These are phyloP conservation scores for Pterocarpus santalinus DNA, from an alignment of 306 rosid species.

Conservation along the genomic window DNA sequence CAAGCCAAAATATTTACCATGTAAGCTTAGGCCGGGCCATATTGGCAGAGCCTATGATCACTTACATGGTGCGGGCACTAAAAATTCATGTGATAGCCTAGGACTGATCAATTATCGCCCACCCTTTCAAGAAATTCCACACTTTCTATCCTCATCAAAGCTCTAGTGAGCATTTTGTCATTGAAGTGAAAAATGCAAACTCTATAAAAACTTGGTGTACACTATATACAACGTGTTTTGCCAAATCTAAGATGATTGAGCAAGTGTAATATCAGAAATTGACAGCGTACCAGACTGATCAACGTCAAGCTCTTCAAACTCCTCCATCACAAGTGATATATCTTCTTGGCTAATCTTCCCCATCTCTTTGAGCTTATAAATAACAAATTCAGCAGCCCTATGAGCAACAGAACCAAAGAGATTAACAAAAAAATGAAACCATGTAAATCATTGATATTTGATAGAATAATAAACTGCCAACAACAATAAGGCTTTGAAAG, in stretches of 20 bases:
- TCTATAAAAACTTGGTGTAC: constrained; percentile 1
- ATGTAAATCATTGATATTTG: background rate
- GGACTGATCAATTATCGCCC: background rate
- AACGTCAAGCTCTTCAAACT: constrained; percentile 87
- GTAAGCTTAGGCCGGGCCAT: too few relatives aligned
- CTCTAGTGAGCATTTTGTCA: background rate
- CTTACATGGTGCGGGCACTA: too few relatives aligned
- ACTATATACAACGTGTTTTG: background rate
- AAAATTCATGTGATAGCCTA: too few relatives aligned
- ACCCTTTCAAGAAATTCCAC: constrained; percentile 29
- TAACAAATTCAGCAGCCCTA: constrained; percentile 81
- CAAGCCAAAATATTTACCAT: too few relatives aligned
- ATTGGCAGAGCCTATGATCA: too few relatives aligned
- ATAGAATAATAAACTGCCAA: background rate
- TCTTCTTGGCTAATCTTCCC: constrained; percentile 88
- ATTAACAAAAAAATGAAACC: background rate
- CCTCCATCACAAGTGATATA: constrained; percentile 70
- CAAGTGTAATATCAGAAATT: constrained; percentile 66
- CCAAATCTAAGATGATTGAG: constrained; percentile 59
- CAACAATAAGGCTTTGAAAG: constrained; percentile 31
- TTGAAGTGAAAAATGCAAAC: constrained; percentile 6
- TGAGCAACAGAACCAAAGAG: constrained; percentile 9
- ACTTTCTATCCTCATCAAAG: constrained; percentile 22
- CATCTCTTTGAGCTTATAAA: constrained; percentile 90
- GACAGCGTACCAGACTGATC: constrained; percentile 90